Evolutionary conservation across 2,329 filamentous ascomycete species (phyloP), one percentile per base, ranked within the genome.

Genomic region (Rutstroemia sp.): DNA sequence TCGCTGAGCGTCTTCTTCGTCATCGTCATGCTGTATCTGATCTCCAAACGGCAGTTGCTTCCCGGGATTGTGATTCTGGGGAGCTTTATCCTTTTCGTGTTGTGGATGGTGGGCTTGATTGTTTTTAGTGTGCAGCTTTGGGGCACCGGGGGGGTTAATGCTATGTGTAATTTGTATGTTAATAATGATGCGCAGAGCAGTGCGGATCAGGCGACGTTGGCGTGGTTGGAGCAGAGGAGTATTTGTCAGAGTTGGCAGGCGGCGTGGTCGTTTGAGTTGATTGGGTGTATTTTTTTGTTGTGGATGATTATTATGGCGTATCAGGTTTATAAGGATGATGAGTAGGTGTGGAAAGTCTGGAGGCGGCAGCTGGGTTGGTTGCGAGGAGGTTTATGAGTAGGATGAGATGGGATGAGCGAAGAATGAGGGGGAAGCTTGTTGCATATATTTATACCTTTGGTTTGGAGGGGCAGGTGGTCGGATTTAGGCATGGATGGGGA

Each of bases 271-370:
- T 83, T 87, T 67, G 76, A 76, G 17, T 69, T 87, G 23, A 77
- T 83, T 2, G 83, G 83, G 0, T 73, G 70, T 17, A 71, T 84
- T 1, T 86, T 86, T 61, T 68, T 85, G 57, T 66, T 86, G n/a
- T 86, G 83, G 83, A 81, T 86, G 64, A 84, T 86, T 75, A 73
- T 85, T 60, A 85, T 86, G 78, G 79, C 82, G 10, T 82, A 83
- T 63, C 81, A 84, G 60, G 83, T 86, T 9, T 86, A 69, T 52
- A 60, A 63, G 37, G 64, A 67, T 27, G 63, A 69, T 60, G 21
- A 56, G 63, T 69, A 56, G 8, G 45, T 46, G 4, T 1, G 6
- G 5, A 19, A 25, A 19, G 19, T 46, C 7, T 17, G 5, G 21
- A 21, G 19, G 14, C 4, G 17, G 16, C 19, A 17, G 16, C 6